These are phyloP conservation scores for Aspergillus taichungensis DNA, from an alignment of 495 filamentous ascomycete species.

Conservation along the genomic window DNA sequence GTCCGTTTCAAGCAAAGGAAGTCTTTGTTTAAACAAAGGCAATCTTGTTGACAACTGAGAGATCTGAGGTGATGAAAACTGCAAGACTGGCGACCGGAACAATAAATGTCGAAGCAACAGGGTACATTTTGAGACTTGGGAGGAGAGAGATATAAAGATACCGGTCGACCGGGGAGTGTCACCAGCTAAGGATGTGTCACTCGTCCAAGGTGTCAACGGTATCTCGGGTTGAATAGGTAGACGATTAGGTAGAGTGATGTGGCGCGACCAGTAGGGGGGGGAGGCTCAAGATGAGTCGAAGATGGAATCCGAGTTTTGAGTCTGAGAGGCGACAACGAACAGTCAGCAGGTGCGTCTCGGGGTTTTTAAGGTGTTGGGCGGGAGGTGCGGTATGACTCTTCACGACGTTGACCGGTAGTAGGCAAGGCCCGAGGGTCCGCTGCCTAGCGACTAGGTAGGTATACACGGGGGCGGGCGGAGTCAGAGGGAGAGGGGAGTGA, in stretches of 20 bases:
- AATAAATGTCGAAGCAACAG: slow-evolving; percentile 16
- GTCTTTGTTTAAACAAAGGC: slow-evolving; percentile 13
- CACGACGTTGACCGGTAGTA: slow-evolving; percentile 3
- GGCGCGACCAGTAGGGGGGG: slow-evolving; percentile 2
- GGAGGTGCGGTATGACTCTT: slow-evolving; percentile 16
- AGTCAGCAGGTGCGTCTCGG: too few relatives aligned
- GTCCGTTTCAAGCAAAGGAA: neutral
- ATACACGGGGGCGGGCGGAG: slow-evolving; percentile 10
- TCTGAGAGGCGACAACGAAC: too few relatives aligned
- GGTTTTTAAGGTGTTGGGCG: too few relatives aligned
- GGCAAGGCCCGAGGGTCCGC: slow-evolving; percentile 10
- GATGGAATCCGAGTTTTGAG: slow-evolving; percentile 2
- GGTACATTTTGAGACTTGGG: slow-evolving; percentile 25
- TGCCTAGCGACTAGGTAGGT: slow-evolving; percentile 6
- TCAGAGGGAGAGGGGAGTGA: slow-evolving; percentile 14
- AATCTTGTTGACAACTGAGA: slow-evolving; percentile 15
- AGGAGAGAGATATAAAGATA: slow-evolving; percentile 12
- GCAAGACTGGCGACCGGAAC: slow-evolving; percentile 25
- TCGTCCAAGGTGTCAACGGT: slow-evolving; percentile 20
- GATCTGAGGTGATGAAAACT: slow-evolving; percentile 19
- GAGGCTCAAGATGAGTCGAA: neutral
- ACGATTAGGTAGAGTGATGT: neutral
- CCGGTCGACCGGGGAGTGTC: slow-evolving; percentile 17
- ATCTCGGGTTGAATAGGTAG: slow-evolving; percentile 6
- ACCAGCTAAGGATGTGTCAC: slow-evolving; percentile 17